Base-by-base conservation (phyloP, 306 rosid genomes). In the Cicer judaicum region DNA sequence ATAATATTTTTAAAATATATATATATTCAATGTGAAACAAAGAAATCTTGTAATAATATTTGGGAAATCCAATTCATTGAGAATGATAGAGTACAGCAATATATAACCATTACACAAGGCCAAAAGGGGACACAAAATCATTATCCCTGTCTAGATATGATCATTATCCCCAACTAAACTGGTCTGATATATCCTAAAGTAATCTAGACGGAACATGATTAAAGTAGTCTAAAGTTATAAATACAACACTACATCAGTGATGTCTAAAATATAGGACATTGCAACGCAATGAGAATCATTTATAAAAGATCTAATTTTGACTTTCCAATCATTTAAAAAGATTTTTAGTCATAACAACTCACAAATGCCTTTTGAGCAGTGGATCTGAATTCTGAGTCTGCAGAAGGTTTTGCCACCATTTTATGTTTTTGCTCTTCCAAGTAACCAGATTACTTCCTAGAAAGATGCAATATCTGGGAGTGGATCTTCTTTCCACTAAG, bases 391-490 rank as follows among this genome's bases (percentile, higher is more conserved):
- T 24, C 7, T 10, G 40, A 56, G 10, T 56, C 15, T 56, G 8
- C 63, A 56, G n/a, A 56, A 54, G 36, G 8, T 54, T 12, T 54
- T 19, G 39, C 39, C 62, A 10, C 38, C 62, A 19, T 12, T 18
- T 55, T 55, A n/a, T 50, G 56, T 50, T 55, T 21, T 55, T 19
- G 39, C 56, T 50, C 56, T 50, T 5, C 62, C 62, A 55, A 4
- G 13, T 19, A 55, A 55, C n/a, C 62, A 55, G 11, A 55, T 9
- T 10, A 56, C 39, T 21, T 10, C 63, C 36, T 56, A 10, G 39
- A 21, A 56, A 19, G 14, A 10, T 56, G n/a, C 39, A 56, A 21
- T 56, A 56, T 18, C 63, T 5, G 12, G 61, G 18, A 54, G 13
- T 18, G 12, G 36, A 9, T 54, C 36, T 16, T 8, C 5, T 54